Conservation (phyloP, 2,329 filamentous ascomycete species). For the Botrytis byssoidea region DNA sequence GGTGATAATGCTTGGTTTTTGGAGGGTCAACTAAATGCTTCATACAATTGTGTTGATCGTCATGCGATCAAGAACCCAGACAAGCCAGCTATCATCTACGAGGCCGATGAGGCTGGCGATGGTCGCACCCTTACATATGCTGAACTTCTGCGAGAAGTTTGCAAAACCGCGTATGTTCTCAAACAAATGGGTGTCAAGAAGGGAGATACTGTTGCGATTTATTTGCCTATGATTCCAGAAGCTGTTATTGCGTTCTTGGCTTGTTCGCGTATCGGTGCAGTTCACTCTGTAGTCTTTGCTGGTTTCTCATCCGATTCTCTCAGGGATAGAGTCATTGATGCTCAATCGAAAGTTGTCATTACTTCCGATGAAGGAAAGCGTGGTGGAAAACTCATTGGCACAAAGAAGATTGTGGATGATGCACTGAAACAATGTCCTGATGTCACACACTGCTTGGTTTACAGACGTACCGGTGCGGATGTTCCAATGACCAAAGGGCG, state of each 20-base stretch:
- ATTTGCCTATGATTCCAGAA: slow-evolving; percentile 98
- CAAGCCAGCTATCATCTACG: slow-evolving; percentile 96
- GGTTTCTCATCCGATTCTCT: slow-evolving; percentile 97
- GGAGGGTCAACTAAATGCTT: slow-evolving; percentile 90
- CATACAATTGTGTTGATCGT: slow-evolving; percentile 95
- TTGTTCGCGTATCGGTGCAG: slow-evolving; percentile 85
- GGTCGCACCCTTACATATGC: slow-evolving; percentile 89
- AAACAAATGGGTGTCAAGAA: slow-evolving; percentile 96
- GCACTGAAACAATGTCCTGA: slow-evolving; percentile 94
- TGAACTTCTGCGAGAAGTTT: slow-evolving; percentile 91
- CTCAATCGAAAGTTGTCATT: slow-evolving; percentile 87
- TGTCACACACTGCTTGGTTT: slow-evolving; percentile 82
- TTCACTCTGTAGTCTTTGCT: slow-evolving; percentile 97
- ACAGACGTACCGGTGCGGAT: slow-evolving; percentile 90
- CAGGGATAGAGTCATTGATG: slow-evolving; percentile 90
- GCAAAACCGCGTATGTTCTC: slow-evolving; percentile 78
- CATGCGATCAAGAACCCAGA: slow-evolving; percentile 94
- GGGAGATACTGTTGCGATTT: slow-evolving; percentile 95
- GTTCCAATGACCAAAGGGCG: slow-evolving; percentile 86
- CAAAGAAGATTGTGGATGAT: slow-evolving; percentile 99
- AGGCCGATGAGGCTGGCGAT: slow-evolving; percentile 86
- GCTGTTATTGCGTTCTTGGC: slow-evolving; percentile 89
- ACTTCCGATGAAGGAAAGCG: slow-evolving; percentile 97
- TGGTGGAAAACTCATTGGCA: slow-evolving; percentile 94
- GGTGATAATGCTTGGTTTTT: slow-evolving; percentile 94